Percentiles rank a stretch among this genome's conserved stretches.
Conservation (phyloP, 306 rosid species). For the Cucurbita ficifolia region DNA sequence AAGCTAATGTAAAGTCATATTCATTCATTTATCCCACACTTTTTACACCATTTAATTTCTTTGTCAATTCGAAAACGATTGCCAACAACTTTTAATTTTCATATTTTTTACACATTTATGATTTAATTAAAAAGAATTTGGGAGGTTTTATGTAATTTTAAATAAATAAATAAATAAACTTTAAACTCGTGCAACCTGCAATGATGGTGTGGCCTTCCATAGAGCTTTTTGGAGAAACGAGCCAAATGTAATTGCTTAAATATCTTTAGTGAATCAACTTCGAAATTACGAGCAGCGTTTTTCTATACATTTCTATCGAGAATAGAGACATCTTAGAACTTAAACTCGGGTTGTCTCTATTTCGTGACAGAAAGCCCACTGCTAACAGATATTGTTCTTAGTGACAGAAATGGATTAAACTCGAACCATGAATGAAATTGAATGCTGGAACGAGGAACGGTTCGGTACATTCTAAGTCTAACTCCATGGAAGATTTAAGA, state of each 20-base stretch:
- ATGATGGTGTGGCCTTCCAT: conserved; percentile 1
- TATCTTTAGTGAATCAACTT: too few relatives aligned
- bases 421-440: not conserved
- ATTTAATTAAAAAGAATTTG: too few relatives aligned
- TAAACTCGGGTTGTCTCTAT: not conserved
- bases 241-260: not conserved
- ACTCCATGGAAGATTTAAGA: not conserved
- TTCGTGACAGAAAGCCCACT: too few relatives aligned
- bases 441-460: not conserved
- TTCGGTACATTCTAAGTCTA: not conserved
- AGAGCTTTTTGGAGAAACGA: not conserved
- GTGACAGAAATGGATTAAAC: not conserved
- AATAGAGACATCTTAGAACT: too few relatives aligned
- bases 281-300: too few relatives aligned
- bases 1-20: not conserved
- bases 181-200: conserved; percentile 6
- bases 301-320: too few relatives aligned
- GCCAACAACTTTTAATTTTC: not conserved
- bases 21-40: not conserved
- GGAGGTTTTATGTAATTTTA: not conserved
- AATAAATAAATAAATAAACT: not conserved
- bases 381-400: too few relatives aligned
- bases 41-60: not conserved
- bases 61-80: not conserved
- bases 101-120: too few relatives aligned